phyloP scores from a whole-genome alignment of 2,329 filamentous ascomycete species.

The Zopfia rhizophila region DNA sequence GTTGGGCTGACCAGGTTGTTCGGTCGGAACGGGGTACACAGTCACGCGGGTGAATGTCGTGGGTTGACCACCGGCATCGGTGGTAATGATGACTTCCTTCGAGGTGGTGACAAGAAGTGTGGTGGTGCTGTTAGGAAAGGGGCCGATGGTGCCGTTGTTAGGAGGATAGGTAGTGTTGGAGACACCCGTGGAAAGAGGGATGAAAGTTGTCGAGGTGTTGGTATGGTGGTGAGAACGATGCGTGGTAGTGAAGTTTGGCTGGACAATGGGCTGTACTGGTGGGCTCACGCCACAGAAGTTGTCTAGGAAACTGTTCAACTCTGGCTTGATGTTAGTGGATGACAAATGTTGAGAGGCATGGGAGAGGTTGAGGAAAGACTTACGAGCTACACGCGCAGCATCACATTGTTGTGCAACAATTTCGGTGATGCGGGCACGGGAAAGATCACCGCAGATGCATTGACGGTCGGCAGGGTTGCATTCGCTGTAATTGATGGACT shows the following conservation, averaged over 20 bases:
- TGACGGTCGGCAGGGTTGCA: conserved; percentile 30
- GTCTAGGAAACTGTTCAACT: conserved; percentile 22
- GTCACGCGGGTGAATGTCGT: conserved; percentile 12
- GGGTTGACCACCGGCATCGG: conserved; percentile 13
- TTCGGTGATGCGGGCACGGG: conserved; percentile 11
- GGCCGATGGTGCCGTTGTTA: conserved; percentile 4
- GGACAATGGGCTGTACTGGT: conserved; percentile 11
- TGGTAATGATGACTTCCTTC: conserved; percentile 11
- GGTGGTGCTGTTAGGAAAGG: conserved; percentile 20
- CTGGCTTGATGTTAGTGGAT: conserved; percentile 3
- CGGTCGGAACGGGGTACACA: conserved; percentile 8
- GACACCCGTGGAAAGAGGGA: not conserved
- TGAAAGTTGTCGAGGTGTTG: not conserved
- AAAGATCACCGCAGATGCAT: conserved; percentile 35
- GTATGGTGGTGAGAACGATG: conserved; percentile 8
- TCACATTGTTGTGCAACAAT: conserved; percentile 9
- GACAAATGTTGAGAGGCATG: not conserved
- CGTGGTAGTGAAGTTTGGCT: conserved; percentile 11
- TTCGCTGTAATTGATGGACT: conserved; percentile 24
- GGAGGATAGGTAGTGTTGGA: not conserved
- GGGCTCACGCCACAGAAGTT: conserved; percentile 19
- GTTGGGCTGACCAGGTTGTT: not conserved
- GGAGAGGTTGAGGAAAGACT: conserved; percentile 1
- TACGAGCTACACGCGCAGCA: conserved; percentile 11
- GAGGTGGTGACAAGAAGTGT: conserved; percentile 10